These are phyloP conservation scores for Pseudocohnilembus persalinus DNA, from an alignment of 169 alveolate species.

Conservation along the genomic window DNA sequence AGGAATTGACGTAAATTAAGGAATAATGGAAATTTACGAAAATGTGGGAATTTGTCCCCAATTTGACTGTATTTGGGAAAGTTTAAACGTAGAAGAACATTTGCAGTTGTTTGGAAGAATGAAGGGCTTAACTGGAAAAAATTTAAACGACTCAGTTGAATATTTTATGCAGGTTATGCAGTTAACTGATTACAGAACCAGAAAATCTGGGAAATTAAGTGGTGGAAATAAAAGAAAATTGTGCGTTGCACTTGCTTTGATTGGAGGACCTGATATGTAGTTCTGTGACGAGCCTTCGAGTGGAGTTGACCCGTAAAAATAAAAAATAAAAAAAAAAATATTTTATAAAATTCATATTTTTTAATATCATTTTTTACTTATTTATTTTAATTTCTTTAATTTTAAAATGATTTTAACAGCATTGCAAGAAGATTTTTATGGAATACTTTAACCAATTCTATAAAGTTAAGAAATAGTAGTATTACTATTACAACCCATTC, in stretches of 20 bases:
- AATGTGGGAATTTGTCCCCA: constrained; percentile 88
- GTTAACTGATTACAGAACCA: constrained; percentile 43
- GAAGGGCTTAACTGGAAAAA: constrained; percentile 63
- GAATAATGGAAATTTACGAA: constrained; percentile 61
- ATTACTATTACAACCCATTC: constrained; percentile 81
- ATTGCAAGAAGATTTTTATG: constrained; percentile 57
- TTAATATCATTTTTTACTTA: neutral
- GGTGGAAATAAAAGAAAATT: constrained; percentile 70
- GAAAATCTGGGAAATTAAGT: constrained; percentile 52
- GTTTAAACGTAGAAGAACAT: constrained; percentile 85
- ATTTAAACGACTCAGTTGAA: constrained; percentile 32
- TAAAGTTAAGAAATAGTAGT: constrained; percentile 46
- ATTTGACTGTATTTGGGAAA: constrained; percentile 84
- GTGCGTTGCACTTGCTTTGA: constrained; percentile 52
- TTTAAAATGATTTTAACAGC: neutral
- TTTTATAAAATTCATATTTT: neutral
- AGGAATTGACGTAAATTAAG: constrained; percentile 60
- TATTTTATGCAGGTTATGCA: constrained; percentile 55
- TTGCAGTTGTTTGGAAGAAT: constrained; percentile 78
- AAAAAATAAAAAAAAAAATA: neutral
- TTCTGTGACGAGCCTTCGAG: constrained; percentile 75
- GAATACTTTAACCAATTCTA: constrained; percentile 53
- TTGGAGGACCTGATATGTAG: constrained; percentile 54
- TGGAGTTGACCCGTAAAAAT: constrained; percentile 64
- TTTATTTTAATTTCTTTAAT: neutral